Evolutionary conservation across 2,329 filamentous ascomycete genomes (phyloP), one percentile per base, ranked within the genome.

Genomic region (Sclerotiophoma versabilis): DNA sequence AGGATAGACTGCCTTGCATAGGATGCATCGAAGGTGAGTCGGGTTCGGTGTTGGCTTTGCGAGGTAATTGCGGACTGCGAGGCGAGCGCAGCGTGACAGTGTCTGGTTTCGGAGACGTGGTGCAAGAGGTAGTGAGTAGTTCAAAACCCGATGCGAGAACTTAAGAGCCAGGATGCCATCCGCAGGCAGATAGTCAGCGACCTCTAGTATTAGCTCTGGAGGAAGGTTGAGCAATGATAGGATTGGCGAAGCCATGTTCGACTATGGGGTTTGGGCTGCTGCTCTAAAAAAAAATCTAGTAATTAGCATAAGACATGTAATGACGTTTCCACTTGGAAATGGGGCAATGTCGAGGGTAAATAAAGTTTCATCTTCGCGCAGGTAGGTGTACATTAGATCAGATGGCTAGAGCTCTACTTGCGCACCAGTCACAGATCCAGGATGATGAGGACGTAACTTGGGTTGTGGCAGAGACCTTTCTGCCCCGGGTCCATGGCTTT

Each of bases 161-260:
- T 75, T 75, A 9, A 79, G 66, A 3, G 77, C 68, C 8, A 79
- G 61, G 17, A 73, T 62, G 22, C 64, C 71, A 33, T 77, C 75
- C 0, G 64, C 62, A 5, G 73, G 64, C 8, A 80, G 70, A 54
- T 71, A 57, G 23, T 72, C 61, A 34, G 64, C 57, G 37, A 79
- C 69, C 36, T 76, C 72, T 48, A 73, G 60, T 19, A 78, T 70
- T 4, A 79, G 66, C 57, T 80, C 78, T 25, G 68, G 62, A 9
- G 77, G 78, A 8, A 79, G 72, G 37, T 39, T 50, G 11, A 68
- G 57, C 15, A 74, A 42, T 11, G 54, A 58, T 30, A 42, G 32
- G 19, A 47, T 17, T 2, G 54, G 10, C 5, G 37, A 29, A 7
- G 46, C 39, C 60, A 66, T 66, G 15, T 14, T 42, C 2, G 23